Conservation (phyloP, 345 rosid genomes). For the Arabidopsis suecica region DNA sequence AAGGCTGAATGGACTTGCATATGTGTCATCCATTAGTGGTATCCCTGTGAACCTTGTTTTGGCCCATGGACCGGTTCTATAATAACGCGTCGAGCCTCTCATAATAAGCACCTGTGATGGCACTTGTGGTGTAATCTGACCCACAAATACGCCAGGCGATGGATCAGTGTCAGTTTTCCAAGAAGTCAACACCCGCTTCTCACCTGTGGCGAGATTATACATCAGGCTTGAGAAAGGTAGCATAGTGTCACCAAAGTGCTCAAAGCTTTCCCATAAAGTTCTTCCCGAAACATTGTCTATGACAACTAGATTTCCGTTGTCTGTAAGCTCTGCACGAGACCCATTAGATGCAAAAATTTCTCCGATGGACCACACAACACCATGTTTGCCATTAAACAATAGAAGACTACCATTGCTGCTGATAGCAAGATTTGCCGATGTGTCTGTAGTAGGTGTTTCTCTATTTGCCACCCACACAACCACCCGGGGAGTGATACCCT, state of each 20-base stretch:
- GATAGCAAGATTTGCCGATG: conserved; percentile 24
- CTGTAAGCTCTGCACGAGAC: conserved; percentile 27
- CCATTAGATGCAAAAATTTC: conserved; percentile 8
- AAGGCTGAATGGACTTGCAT: conserved; percentile 29
- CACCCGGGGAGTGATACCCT: conserved; percentile 19
- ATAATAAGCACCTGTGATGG: conserved; percentile 6
- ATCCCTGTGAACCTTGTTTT: conserved; percentile 17
- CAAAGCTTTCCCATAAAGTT: conserved; percentile 35
- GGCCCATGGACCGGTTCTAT: conserved; percentile 34
- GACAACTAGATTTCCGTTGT: conserved; percentile 33
- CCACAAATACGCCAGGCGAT: conserved; percentile 29
- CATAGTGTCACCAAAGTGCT: conserved; percentile 24
- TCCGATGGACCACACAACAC: conserved; percentile 35
- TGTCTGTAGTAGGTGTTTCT: conserved; percentile 40
- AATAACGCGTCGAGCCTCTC: not conserved
- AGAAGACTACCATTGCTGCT: conserved; percentile 35
- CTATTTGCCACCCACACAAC: conserved; percentile 56
- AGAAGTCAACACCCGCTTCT: conserved; percentile 21
- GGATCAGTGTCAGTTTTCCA: conserved; percentile 31
- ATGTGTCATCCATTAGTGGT: conserved; percentile 22
- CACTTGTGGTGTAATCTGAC: conserved; percentile 27
- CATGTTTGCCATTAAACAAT: conserved; percentile 20
- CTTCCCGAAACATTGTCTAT: conserved; percentile 9
- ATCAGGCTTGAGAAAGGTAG: conserved; percentile 1
- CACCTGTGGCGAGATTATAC: not conserved